Evolutionary conservation across 1,139 yeast genomes (phyloP).

Genomic region (Debaryomyces fabryi): DNA sequence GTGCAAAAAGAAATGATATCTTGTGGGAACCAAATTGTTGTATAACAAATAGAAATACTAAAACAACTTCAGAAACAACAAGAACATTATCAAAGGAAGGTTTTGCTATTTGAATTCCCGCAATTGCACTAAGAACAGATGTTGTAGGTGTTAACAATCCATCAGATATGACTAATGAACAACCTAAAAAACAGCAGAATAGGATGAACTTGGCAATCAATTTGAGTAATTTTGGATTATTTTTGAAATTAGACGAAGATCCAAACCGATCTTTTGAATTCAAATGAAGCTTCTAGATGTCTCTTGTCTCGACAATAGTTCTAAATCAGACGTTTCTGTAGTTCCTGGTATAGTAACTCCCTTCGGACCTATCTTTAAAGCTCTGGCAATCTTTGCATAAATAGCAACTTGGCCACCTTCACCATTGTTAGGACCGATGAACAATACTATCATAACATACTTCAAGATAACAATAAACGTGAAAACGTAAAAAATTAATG

Average conservation of each 20-base stretch:
- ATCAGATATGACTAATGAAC: constrained; percentile 58
- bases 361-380: constrained; percentile 48
- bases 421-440: constrained; percentile 55
- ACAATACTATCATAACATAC: constrained; percentile 51
- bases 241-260: constrained; percentile 21
- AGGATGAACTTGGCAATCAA: constrained; percentile 36
- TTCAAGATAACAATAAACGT: constrained; percentile 55
- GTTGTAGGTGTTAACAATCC: constrained; percentile 66
- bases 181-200: constrained; percentile 53
- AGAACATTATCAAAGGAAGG: constrained; percentile 42
- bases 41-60: constrained; percentile 44
- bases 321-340: constrained; percentile 36
- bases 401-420: constrained; percentile 68
- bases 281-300: constrained; percentile 26
- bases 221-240: constrained; percentile 27
- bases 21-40: constrained; percentile 52
- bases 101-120: constrained; percentile 50
- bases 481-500: constrained; percentile 57
- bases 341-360: constrained; percentile 49
- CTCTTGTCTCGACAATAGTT: constrained; percentile 43
- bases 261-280: constrained; percentile 8
- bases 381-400: constrained; percentile 57
- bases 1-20: constrained; percentile 51
- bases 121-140: constrained; percentile 56
- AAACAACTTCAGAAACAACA: constrained; percentile 51